phyloP scores from a whole-genome alignment of 495 filamentous ascomycete genomes.

The Massariosphaeria phaeospora region DNA sequence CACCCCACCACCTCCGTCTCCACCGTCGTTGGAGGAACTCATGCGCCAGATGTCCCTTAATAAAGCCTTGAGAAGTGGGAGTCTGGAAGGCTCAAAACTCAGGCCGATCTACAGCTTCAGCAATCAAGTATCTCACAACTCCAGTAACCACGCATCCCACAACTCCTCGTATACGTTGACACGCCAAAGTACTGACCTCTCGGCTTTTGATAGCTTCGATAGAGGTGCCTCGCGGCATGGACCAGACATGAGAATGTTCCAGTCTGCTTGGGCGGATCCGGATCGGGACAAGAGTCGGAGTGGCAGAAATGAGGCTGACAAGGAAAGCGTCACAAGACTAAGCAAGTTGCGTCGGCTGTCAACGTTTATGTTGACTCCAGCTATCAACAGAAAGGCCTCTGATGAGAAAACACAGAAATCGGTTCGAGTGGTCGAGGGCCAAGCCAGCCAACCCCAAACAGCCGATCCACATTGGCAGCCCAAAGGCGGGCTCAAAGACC shows the following conservation, averaged over 20 bases:
- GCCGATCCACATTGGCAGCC: neutral
- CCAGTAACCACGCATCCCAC: neutral
- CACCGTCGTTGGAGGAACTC: too few relatives aligned
- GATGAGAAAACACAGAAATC: neutral
- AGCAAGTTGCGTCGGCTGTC: neutral
- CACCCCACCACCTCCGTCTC: neutral
- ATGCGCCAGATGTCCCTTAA: too few relatives aligned
- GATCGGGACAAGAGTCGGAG: neutral
- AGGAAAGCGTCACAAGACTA: neutral
- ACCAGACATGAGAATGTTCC: constrained; percentile 6
- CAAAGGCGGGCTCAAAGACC: constrained; percentile 18
- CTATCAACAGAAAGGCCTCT: neutral
- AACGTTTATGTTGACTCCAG: neutral
- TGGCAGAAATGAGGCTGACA: too few relatives aligned
- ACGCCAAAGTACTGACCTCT: neutral
- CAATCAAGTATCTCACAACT: neutral
- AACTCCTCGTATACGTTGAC: neutral
- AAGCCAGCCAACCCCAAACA: neutral
- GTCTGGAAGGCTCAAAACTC: too few relatives aligned
- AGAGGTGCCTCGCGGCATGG: neutral
- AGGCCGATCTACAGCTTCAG: too few relatives aligned
- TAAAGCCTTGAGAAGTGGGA: too few relatives aligned
- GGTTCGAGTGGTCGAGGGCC: neutral
- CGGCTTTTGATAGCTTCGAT: neutral
- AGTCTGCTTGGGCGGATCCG: too few relatives aligned